These are phyloP conservation scores for Capsicum baccatum DNA, from an alignment of 257 asterid species.

Conservation along the genomic window DNA sequence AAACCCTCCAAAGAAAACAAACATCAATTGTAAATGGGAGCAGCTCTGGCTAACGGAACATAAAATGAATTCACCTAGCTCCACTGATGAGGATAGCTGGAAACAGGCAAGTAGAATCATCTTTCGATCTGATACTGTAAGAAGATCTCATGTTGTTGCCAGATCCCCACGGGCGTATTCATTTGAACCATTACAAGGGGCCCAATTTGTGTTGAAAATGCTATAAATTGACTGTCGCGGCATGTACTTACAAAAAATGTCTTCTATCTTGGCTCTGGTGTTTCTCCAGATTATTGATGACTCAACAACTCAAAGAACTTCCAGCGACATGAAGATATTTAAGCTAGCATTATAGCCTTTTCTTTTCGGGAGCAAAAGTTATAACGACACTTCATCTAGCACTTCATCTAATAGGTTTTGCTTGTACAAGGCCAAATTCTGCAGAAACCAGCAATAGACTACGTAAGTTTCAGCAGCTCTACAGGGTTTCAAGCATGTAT, in stretches of 20 bases:
- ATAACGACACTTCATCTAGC: conserved; percentile 25
- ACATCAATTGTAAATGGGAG: neutral
- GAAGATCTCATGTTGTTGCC: neutral
- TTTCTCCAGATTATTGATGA: neutral
- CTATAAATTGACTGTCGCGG: neutral
- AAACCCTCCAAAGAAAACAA: neutral
- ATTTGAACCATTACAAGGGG: neutral
- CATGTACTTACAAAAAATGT: neutral
- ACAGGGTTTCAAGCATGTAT: neutral
- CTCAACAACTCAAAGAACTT: neutral
- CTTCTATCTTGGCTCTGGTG: neutral
- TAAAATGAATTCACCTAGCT: neutral
- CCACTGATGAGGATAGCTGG: neutral
- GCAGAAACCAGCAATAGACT: conserved; percentile 35
- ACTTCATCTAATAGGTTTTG: conserved; percentile 55
- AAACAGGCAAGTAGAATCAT: neutral
- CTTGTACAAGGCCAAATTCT: conserved; percentile 69
- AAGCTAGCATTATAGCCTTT: neutral
- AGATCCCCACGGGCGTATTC: neutral
- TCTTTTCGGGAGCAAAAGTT: neutral
- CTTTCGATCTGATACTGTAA: neutral
- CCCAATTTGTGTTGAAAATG: neutral
- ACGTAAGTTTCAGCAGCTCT: conserved; percentile 3
- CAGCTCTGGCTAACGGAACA: neutral
- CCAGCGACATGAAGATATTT: neutral